Evolutionary conservation across 208 protist genomes (phyloP).

Genomic region (Trypanosoma mega): DNA sequence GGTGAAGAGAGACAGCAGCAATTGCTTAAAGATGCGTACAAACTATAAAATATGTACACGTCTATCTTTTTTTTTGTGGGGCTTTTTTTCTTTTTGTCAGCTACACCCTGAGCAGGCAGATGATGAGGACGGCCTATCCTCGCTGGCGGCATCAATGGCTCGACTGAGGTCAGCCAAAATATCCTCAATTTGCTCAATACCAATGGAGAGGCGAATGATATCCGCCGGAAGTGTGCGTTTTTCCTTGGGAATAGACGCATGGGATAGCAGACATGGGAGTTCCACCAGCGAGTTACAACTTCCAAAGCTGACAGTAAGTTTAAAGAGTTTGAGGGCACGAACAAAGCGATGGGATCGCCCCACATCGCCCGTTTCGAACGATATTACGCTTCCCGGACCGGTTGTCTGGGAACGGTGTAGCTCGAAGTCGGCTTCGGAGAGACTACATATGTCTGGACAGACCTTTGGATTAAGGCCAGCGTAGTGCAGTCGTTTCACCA

Average conservation of each 20-base stretch:
- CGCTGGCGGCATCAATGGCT: conserved; percentile 66
- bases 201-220: conserved; percentile 91
- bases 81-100: too few species aligned
- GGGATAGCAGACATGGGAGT: conserved; percentile 93
- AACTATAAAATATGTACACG: too few species aligned
- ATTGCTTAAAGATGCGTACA: too few species aligned
- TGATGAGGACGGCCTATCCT: conserved; percentile 10
- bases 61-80: too few species aligned
- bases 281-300: conserved; percentile 93
- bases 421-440: conserved; percentile 76
- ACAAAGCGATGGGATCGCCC: conserved; percentile 72
- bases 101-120: too few species aligned
- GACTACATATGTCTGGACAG: conserved; percentile 52
- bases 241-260: conserved; percentile 93
- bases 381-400: conserved; percentile 64
- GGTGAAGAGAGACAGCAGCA: too few species aligned
- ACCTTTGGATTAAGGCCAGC: conserved; percentile 87
- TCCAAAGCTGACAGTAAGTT: conserved; percentile 93
- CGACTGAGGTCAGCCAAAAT: conserved; percentile 85
- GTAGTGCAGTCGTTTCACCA: conserved; percentile 88
- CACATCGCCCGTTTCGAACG: conserved; percentile 71
- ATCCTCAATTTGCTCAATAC: conserved; percentile 94
- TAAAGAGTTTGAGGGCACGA: conserved; percentile 83
- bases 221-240: conserved; percentile 82
- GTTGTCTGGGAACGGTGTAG: conserved; percentile 59